These are phyloP conservation scores for Aureobasidium sp. DNA, from an alignment of 2,329 filamentous ascomycete genomes.

Conservation along the genomic window DNA sequence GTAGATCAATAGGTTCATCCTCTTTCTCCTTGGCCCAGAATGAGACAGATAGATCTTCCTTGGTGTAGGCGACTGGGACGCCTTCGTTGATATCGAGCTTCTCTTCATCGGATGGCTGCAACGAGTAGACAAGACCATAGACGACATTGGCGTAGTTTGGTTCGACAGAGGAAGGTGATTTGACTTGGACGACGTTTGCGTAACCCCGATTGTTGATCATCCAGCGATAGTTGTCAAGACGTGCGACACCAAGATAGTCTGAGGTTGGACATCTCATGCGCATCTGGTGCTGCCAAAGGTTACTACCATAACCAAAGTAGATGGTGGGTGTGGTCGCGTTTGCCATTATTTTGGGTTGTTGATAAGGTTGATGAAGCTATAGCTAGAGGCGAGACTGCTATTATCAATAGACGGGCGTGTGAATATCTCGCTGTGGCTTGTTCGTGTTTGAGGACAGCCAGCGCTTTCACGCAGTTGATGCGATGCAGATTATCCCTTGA, in stretches of 20 bases:
- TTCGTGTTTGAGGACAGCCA: not conserved
- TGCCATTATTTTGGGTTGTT: not conserved
- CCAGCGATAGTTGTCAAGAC: slow-evolving; percentile 54
- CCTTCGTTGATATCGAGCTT: slow-evolving; percentile 53
- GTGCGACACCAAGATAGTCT: slow-evolving; percentile 49
- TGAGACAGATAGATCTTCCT: slow-evolving; percentile 40
- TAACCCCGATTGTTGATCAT: slow-evolving; percentile 61
- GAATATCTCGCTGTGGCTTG: not conserved
- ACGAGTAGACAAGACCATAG: slow-evolving; percentile 51
- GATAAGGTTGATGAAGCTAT: not conserved
- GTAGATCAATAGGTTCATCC: slow-evolving; percentile 21
- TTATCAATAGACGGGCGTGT: not conserved
- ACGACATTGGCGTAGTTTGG: slow-evolving; percentile 35
- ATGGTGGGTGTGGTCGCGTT: slow-evolving; percentile 1
- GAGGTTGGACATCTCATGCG: slow-evolving; percentile 50
- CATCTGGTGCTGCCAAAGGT: slow-evolving; percentile 63
- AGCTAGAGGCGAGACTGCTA: not conserved
- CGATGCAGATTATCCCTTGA: not conserved
- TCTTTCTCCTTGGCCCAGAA: slow-evolving; percentile 33
- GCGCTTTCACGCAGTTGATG: not conserved
- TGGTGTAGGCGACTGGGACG: slow-evolving; percentile 55
- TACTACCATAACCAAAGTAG: slow-evolving; percentile 29
- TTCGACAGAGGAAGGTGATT: slow-evolving; percentile 13
- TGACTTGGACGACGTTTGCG: slow-evolving; percentile 53
- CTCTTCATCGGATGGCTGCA: slow-evolving; percentile 45